Conservation (phyloP, 164 flowering plant species). For the Paratinospora sagittata region DNA sequence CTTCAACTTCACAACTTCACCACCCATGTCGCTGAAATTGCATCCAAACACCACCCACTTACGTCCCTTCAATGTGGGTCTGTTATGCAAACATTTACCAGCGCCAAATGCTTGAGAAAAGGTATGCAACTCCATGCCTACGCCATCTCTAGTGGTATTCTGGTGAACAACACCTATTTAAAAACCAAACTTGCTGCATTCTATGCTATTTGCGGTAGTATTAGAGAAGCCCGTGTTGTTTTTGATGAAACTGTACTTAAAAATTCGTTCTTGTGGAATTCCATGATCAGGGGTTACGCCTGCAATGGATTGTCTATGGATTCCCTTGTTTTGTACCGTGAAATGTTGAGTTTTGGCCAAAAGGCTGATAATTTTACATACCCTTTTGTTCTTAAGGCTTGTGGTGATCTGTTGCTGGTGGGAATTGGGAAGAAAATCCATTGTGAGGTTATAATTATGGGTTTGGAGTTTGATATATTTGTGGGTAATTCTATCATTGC, state of each 20-base stretch:
- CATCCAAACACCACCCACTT: conserved; percentile 8
- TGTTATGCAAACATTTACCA: conserved; percentile 23
- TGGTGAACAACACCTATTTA: conserved; percentile 34
- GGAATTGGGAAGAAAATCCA: conserved; percentile 35
- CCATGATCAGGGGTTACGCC: conserved; percentile 47
- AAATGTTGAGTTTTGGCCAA: conserved; percentile 34
- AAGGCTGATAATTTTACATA: conserved; percentile 41
- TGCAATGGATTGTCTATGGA: conserved; percentile 21
- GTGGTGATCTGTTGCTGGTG: conserved; percentile 33
- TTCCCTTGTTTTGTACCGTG: conserved; percentile 30
- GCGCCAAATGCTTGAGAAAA: conserved; percentile 12
- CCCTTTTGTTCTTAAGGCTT: conserved; percentile 56
- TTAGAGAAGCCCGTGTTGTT: conserved; percentile 20
- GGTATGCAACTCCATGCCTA: conserved; percentile 32
- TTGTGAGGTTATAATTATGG: conserved; percentile 31
- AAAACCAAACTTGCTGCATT: conserved; percentile 38
- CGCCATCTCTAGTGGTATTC: conserved; percentile 23
- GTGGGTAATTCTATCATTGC: conserved; percentile 40
- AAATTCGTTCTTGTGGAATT: conserved; percentile 47
- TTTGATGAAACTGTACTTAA: conserved; percentile 32
- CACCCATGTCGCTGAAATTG: neutral
- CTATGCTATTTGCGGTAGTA: conserved; percentile 31
- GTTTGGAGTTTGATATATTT: conserved; percentile 35
- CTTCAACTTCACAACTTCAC: neutral
- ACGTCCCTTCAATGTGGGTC: conserved; percentile 27